Evolutionary conservation across 768 basidiomycete genomes (phyloP), one percentile per base, ranked within the genome.

Genomic region (Kockovaella imperatae): DNA sequence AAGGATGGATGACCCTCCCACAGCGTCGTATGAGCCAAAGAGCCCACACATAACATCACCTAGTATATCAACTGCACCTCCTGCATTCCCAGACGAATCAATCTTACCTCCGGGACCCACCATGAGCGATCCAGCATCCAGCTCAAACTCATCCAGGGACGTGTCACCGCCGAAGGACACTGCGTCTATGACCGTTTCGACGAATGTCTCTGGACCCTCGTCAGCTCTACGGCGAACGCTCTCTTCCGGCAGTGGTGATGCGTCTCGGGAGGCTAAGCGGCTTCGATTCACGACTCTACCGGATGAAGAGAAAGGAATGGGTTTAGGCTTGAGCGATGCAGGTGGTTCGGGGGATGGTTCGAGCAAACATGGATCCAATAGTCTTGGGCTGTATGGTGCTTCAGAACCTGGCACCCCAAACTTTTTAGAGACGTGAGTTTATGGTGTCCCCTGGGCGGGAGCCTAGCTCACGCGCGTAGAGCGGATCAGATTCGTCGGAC

Each of bases 341-440:
- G 45, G 42, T 20, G 38, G 47, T 28, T 25, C 48, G 40, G 21
- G 48, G 48, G 11, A n/a, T 17, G 17, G 23, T 8, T 35, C 28
- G 41, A 6, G 28, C 26, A 30, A 47, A 40, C 18, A 28, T 25
- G 47, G 53, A 47, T 35, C 44, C 46, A 17, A 20, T 34, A 42
- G 41, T 26, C 20, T 24, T 42, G 7, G 45, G 50, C 1, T 44
- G 30, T 62, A 59, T 36, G 47, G 59, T 13, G 50, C 32, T 40
- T 58, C 56, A 31, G 70, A 65, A 53, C 70, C 70, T 3, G 68
- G 68, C 5, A 72, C 70, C 14, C 70, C 70, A 2, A 72, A 72
- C 41, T 42, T 72, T 15, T 54, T 54, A 28, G 70, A 72, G 30
- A 68, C 69, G 68, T 70, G 45, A 60, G 65, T 56, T 7, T 15